Base-by-base conservation (phyloP, 306 rosid species). In the Vigna unguiculata region DNA sequence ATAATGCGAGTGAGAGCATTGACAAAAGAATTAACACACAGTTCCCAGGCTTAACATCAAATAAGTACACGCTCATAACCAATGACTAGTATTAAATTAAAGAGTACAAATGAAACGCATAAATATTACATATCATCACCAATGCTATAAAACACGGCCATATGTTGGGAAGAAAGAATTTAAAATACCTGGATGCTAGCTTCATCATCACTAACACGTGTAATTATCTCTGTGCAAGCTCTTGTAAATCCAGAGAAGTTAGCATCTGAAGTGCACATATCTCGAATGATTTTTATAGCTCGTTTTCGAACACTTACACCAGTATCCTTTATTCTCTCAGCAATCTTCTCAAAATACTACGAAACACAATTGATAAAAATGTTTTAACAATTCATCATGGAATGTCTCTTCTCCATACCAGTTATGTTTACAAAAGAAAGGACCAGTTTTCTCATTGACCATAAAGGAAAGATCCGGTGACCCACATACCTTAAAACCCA, bases 291-390 rank as follows among this genome's bases (percentile, higher is more conserved):
- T 90, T 83, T 95, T 87, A 95, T 95, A 30, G 99, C 97, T 72
- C 99, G 93, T 75, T 95, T 95, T 34, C 99, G 88, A 82, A 95
- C 99, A 78, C 99, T 95, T 21, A 95, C 87, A 75, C 99, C 99
- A 32, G 98, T 95, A 84, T 95, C 99, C 85, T 85, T 92, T 77
- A 87, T 86, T 83, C 99, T 91, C 88, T 92, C 99, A 0, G 99
- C 92, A 76, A 95, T 91, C 87, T 95, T 95, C 86, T 89, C 99
- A 85, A 92, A 95, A 80, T 95, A 95, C 99, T 95, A 53, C 84
- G 86, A 74, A 12, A 83, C 74, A 81, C 28, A 40, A 24, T 60
- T 69, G 68, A 78, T 54, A 76, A 62, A 22, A 49, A 55, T 22
- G 61, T 40, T 65, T 69, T 9, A 72, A 77, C 63, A 77, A 54